Base-by-base conservation (phyloP, 1,284 basidiomycete genomes). In the Athelia psychrophila region DNA sequence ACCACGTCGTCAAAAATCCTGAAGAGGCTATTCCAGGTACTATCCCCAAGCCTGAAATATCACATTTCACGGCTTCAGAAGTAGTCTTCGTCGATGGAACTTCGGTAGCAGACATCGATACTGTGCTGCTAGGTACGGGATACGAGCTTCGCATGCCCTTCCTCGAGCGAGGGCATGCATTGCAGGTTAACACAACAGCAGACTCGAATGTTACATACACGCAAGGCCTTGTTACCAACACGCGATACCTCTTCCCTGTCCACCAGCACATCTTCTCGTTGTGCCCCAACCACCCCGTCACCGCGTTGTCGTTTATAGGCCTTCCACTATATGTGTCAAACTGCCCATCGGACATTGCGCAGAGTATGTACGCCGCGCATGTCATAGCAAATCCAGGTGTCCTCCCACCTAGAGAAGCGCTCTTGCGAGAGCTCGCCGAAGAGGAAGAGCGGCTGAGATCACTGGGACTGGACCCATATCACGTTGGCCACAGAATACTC, bases 81-180 rank as follows among this genome's bases (percentile, higher is more conserved):
- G 61, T 82, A 46, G 69, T 78, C 8, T 80, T 84, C 56, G 60
- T 59, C 0, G 80, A 83, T 55, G 75, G 73, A 3, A 72, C 75
- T 1, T 56, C 59, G 0, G 55, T 69, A 1, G 38, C 53, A 15
- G 68, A 74, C 36, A 71, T 80, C 20, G 79, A 83, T 53, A 58
- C 71, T 2, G 63, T 84, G 23, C 62, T 83, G 32, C 69, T 81
- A 10, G 81, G 66, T 0, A 83, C 80, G 0, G 82, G 82, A 4
- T 84, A 83, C 55, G 73, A 81, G 50, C 56, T 76, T 51, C 72
- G 70, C 27, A 66, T 80, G 6, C 80, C 80, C 0, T 83, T 83
- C 66, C 72, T 84, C 16, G 73, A 75, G 38, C 58, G 54, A 16
- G 64, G 72, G 44, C 63, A 69, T 33, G 64, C 64, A 19, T 56